A percentile compares a stretch with the other conserved stretches of the same genome.
These are phyloP conservation scores for Viola odorata DNA, from an alignment of 345 rosid species.

Conservation along the genomic window DNA sequence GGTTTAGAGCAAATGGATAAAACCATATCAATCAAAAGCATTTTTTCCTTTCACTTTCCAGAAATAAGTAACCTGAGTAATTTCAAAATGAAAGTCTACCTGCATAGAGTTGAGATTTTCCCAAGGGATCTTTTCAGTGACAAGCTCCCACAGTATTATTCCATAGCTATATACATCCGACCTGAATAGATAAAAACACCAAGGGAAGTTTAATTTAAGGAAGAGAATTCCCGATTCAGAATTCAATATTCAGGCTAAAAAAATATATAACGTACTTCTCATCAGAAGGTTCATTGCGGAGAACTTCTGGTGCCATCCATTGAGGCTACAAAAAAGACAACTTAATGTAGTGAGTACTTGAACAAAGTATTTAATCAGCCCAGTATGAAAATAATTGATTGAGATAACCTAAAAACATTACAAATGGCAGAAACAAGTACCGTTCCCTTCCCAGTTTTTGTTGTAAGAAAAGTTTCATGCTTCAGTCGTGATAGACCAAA, in stretches of 20 bases:
- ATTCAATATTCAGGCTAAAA: conserved; percentile 5
- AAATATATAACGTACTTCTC: conserved; percentile 62
- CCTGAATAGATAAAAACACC: conserved; percentile 33
- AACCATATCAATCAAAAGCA: neutral
- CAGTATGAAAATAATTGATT: conserved; percentile 3
- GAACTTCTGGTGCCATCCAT: conserved; percentile 99
- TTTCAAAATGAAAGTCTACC: conserved; percentile 38
- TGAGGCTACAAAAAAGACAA: conserved; percentile 63
- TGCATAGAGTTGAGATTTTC: conserved; percentile 93
- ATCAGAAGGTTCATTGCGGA: conserved; percentile 89
- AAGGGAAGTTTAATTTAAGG: conserved; percentile 7
- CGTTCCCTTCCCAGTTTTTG: conserved; percentile 90
- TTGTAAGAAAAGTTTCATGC: conserved; percentile 67
- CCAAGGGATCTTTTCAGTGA: conserved; percentile 97
- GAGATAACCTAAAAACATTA: neutral
- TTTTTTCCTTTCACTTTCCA: neutral
- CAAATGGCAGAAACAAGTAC: conserved; percentile 30
- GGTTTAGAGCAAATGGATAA: neutral
- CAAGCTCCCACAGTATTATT: conserved; percentile 89
- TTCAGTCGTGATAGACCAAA: conserved; percentile 97
- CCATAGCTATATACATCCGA: conserved; percentile 97
- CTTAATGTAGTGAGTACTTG: conserved; percentile 7
- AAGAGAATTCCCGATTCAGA: conserved; percentile 6
- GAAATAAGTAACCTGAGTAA: neutral
- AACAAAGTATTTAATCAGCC: conserved; percentile 3